Evolutionary conservation across 2,329 filamentous ascomycete genomes (phyloP), one percentile per base, ranked within the genome.

Genomic region (Phialocephala subalpina): DNA sequence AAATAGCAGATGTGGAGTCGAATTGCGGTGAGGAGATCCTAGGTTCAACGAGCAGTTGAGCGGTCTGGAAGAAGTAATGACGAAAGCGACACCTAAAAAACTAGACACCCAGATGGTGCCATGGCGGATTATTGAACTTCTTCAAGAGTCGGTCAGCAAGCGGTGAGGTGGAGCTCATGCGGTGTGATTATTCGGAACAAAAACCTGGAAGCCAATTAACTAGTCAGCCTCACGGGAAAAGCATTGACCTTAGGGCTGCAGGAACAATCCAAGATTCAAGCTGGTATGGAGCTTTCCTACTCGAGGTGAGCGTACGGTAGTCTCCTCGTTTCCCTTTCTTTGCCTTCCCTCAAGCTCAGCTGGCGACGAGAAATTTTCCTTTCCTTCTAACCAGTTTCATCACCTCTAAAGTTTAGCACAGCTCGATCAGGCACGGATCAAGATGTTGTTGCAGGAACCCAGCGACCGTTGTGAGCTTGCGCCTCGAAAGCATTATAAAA

Each of bases 241-340:
- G 59, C 59, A 22, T 63, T 59, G 61, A 38, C 42, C 61, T 63
- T 36, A 57, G 60, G 38, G 60, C 60, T 60, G 64, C 64, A 66
- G 60, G 57, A 57, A 63, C 57, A 63, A 33, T 60, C 60, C 58
- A 64, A 64, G 63, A 64, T 60, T 45, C 53, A 56, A 57, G 11
- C 33, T 56, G 63, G 63, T 38, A 47, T 20, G 52, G 16, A 35
- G 40, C 62, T 29, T 20, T 25, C 38, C 42, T 35, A 14, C 35
- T 22, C 35, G 35, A 52, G 45, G 33, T 53, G 45, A 29, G 5
- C 25, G 25, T n/a, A n/a, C n/a, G n/a, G n/a, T 27, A 33, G 42
- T 35, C 25, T 35, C 27, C 25, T 35, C 20, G 4, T 55, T 55
- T 36, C 25, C 52, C 25, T 55, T 35, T 8, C 20, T 52, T 52